Percentiles rank a stretch among this genome's conserved stretches.
Evolutionary conservation across 2,329 filamentous ascomycete genomes (phyloP).

Genomic region (Drechslerella coelobrocha): DNA sequence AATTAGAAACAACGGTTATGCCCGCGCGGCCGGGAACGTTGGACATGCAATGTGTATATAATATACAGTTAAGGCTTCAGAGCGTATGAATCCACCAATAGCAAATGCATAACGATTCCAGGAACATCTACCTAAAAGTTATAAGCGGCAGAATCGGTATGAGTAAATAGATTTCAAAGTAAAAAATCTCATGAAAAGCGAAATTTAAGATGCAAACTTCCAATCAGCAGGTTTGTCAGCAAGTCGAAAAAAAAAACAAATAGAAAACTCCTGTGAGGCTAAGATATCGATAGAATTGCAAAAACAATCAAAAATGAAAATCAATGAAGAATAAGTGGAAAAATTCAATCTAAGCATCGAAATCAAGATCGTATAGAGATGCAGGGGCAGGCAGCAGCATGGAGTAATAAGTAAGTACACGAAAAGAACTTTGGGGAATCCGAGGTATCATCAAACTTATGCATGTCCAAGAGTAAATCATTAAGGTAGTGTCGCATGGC

Average conservation of each 20-base stretch:
- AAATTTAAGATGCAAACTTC: too few species aligned
- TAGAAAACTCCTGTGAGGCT: not conserved
- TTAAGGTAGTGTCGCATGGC: not conserved
- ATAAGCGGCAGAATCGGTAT: too few species aligned
- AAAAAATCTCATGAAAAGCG: too few species aligned
- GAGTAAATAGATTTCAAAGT: too few species aligned
- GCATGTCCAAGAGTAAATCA: not conserved
- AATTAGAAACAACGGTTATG: too few species aligned
- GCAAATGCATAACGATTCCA: too few species aligned
- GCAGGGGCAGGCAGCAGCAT: not conserved
- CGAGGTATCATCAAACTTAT: not conserved
- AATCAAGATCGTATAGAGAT: not conserved
- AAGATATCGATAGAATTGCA: not conserved
- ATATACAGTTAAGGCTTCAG: too few species aligned
- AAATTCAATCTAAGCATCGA: conserved; percentile 8
- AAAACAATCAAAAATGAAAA: not conserved
- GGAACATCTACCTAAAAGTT: too few species aligned
- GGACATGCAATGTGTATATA: too few species aligned
- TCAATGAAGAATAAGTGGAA: too few species aligned
- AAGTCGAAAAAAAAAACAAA: not conserved
- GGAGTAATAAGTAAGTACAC: conserved; percentile 9
- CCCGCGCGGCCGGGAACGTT: too few species aligned
- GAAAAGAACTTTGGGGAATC: conserved; percentile 7
- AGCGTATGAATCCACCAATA: too few species aligned
- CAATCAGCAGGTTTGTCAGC: not conserved